phyloP scores from a whole-genome alignment of 179 eudicot species.

The Gypsophila paniculata region DNA sequence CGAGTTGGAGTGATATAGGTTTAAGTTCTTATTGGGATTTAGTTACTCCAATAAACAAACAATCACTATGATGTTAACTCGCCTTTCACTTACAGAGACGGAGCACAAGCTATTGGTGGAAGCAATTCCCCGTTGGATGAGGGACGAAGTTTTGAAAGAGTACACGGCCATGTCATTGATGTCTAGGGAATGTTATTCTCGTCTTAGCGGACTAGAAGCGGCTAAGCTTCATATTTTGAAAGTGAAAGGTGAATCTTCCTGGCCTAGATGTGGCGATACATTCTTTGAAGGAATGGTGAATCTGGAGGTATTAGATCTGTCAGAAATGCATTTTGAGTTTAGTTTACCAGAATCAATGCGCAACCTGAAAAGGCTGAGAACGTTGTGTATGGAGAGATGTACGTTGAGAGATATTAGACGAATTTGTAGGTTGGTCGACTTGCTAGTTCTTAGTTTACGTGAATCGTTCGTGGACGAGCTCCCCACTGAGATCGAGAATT shows the following conservation, averaged over 20 bases:
- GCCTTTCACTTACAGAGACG: constrained; percentile 6
- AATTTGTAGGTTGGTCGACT: background rate
- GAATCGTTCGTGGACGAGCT: constrained; percentile 9
- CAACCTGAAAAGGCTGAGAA: constrained; percentile 5
- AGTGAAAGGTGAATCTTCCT: background rate
- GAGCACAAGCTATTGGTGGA: constrained; percentile 14
- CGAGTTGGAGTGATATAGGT: no score
- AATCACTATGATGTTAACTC: no score
- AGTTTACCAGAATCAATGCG: constrained; percentile 12
- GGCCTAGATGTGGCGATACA: background rate
- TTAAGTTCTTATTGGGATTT: background rate
- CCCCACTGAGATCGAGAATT: background rate
- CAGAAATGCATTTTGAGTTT: background rate
- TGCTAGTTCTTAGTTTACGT: constrained; percentile 19
- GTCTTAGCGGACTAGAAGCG: background rate
- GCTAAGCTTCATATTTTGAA: constrained; percentile 13
- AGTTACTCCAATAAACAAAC: no score
- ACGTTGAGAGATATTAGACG: constrained; percentile 7
- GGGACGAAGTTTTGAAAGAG: background rate
- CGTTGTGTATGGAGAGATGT: background rate
- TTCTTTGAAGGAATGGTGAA: constrained; percentile 15
- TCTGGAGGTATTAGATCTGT: constrained; percentile 19
- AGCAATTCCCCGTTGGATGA: constrained; percentile 17
- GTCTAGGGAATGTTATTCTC: constrained; percentile 1
- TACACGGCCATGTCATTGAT: constrained; percentile 17